Evolutionary conservation across 2,329 filamentous ascomycete genomes (phyloP), one percentile per base, ranked within the genome.

Genomic region (Ophiocordyceps polyrhachis-furcata): DNA sequence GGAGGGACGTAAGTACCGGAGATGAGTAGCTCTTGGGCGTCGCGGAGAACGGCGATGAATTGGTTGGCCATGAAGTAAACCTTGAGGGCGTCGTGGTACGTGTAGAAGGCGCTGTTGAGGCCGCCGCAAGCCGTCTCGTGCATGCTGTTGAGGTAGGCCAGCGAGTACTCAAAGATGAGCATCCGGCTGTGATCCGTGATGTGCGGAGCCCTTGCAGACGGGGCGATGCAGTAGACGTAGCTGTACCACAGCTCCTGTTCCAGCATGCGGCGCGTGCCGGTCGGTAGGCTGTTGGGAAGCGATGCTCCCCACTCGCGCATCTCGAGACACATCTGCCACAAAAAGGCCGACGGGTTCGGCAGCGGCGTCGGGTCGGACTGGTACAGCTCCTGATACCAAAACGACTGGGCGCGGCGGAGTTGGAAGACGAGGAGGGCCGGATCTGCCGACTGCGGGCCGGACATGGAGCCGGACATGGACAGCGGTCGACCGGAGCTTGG

Each of bases 181-280:
- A 79, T 69, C 49, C 86, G 83, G 35, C 80, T 82, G 56, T 89
- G 86, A 41, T 85, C 74, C 4, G 77, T 80, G 43, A 88, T 77
- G 20, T 74, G 68, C 0, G 84, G 83, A 4, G 83, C 77, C 41
- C 81, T 72, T 1, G 79, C 76, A 32, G 82, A 88, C 1, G 87
- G 85, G 1, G 86, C 86, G 8, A 95, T 72, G 46, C 89, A 83
- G 58, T 95, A 86, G 21, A 94, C 81, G 53, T 86, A 91, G 56
- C 85, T 93, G 64, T 94, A 96, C 42, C 89, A 74, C 40, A 93
- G 64, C 57, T 98, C 91, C 15, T 94, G 74, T 49, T 91, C 82
- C 55, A 95, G 93, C 50, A 88, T 76, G 42, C 82, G 74, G 37
- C 79, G 74, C 49, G 88, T 79, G 23, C 74, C 71, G 0, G 71